Percentiles rank a stretch among this genome's conserved stretches.
Conservation (phyloP, 257 asterid species). For the Solanum virginianum region DNA sequence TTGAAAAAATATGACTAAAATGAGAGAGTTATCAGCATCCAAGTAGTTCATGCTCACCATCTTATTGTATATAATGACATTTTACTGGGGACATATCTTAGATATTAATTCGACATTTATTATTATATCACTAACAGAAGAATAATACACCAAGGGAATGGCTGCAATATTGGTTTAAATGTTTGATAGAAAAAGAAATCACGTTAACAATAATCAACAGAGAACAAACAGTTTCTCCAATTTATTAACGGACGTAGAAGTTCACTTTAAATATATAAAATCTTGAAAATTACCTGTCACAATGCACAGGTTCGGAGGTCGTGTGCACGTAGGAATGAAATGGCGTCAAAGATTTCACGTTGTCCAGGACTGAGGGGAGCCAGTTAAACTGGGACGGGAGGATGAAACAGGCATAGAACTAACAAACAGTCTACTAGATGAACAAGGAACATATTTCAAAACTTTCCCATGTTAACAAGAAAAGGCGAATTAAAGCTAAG, state of each 20-base stretch:
- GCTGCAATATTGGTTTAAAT: background rate
- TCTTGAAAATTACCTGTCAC: conserved; percentile 24
- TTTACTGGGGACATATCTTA: background rate
- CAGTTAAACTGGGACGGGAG: background rate
- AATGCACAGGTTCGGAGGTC: conserved; percentile 33
- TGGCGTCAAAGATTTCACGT: background rate
- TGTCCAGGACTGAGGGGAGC: background rate
- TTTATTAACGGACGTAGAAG: background rate
- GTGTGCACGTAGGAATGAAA: conserved; percentile 21
- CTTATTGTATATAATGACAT: background rate
- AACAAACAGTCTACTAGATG: background rate
- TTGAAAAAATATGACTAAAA: background rate
- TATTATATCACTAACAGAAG: background rate
- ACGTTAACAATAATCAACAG: background rate
- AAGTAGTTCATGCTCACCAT: background rate
- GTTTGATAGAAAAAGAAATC: background rate
- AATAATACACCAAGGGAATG: background rate
- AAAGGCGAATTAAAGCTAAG: background rate
- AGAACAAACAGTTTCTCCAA: background rate
- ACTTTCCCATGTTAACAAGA: background rate
- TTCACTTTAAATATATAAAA: background rate
- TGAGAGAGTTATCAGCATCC: background rate
- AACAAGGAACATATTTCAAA: background rate
- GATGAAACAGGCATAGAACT: background rate
- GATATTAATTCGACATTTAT: background rate